A percentile compares a stretch with the other conserved stretches of the same genome.
Conservation (phyloP, 2,329 filamentous ascomycete species). For the Cordyceps tenuipes region DNA sequence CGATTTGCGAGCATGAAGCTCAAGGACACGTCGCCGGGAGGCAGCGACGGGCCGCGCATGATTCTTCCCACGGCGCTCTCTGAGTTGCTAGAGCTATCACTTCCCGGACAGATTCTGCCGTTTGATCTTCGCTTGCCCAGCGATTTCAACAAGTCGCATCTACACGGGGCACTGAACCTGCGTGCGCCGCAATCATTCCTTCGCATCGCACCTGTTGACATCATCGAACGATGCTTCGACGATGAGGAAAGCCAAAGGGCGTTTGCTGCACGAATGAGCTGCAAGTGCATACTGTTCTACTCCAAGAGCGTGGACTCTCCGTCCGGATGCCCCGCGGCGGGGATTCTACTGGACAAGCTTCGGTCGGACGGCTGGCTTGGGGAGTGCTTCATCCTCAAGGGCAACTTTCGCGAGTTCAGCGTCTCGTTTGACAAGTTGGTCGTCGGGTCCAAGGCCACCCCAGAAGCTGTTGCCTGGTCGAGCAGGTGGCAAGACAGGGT, state of each 20-base stretch:
- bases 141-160: conserved; percentile 43
- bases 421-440: conserved; percentile 44
- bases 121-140: conserved; percentile 40
- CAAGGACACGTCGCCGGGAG: conserved; percentile 25
- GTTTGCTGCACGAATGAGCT: conserved; percentile 39
- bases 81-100: conserved; percentile 41
- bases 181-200: conserved; percentile 43
- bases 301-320: conserved; percentile 40
- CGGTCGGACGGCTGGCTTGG: conserved; percentile 40
- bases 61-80: conserved; percentile 44
- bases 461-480: conserved; percentile 31
- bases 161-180: conserved; percentile 44
- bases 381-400: conserved; percentile 46
- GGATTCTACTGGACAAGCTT: conserved; percentile 37
- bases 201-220: conserved; percentile 37
- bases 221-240: conserved; percentile 41
- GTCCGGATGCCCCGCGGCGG: conserved; percentile 43
- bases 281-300: conserved; percentile 45
- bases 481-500: conserved; percentile 20
- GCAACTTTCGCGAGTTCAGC: conserved; percentile 48
- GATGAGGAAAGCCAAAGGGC: conserved; percentile 39
- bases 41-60: conserved; percentile 33
- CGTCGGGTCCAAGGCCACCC: conserved; percentile 33
- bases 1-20: conserved; percentile 37
- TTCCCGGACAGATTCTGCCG: conserved; percentile 36